Conservation (phyloP, 140 eudicot genomes). For the Anethum foeniculum region DNA sequence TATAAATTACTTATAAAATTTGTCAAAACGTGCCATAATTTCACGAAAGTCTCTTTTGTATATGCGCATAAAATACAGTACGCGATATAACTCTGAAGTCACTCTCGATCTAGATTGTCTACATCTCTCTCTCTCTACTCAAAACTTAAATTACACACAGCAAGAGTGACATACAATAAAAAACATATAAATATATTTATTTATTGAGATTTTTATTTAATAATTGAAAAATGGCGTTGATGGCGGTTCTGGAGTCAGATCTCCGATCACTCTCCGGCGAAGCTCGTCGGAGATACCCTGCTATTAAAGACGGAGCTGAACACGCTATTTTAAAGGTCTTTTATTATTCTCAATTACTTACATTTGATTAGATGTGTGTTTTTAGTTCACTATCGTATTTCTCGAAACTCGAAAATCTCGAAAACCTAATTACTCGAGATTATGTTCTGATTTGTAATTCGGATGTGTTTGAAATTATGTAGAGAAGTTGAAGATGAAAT, state of each 20-base stretch:
- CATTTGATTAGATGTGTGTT: neutral
- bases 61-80: neutral
- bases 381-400: neutral
- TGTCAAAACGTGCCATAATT: too few relatives aligned
- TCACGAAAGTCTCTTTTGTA: too few relatives aligned
- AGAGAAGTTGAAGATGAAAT: too few relatives aligned
- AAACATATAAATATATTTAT: too few relatives aligned
- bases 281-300: constrained; percentile 96
- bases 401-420: neutral
- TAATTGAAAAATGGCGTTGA: constrained; percentile 41
- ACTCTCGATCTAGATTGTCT: neutral
- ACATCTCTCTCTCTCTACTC: too few relatives aligned
- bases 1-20: too few relatives aligned
- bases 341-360: neutral
- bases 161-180: too few relatives aligned
- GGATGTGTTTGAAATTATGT: neutral
- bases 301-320: constrained; percentile 97
- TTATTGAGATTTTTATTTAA: too few relatives aligned
- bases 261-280: constrained; percentile 92
- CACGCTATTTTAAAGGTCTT: constrained; percentile 80
- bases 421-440: neutral
- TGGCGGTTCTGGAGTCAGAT: constrained; percentile 98
- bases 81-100: neutral
- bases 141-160: too few relatives aligned
- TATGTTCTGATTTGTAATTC: constrained; percentile 9